Evolutionary conservation across 768 basidiomycete genomes (phyloP).

Genomic region (Amanita molliuscula): DNA sequence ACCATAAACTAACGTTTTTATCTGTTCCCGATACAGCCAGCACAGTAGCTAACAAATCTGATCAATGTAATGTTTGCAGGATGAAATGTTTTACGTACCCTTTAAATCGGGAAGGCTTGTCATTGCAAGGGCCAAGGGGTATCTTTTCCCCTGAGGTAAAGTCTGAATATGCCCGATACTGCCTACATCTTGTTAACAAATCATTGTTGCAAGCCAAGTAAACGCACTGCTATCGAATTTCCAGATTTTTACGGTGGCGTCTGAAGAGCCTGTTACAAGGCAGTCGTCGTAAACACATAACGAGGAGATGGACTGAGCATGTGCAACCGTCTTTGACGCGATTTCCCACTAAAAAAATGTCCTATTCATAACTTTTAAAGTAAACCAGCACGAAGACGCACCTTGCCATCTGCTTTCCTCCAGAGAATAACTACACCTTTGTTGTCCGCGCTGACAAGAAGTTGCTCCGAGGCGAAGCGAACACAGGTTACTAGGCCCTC

Average conservation of each 20-base stretch:
- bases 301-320: constrained; percentile 60
- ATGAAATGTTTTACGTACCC: constrained; percentile 29
- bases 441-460: constrained; percentile 68
- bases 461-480: constrained; percentile 44
- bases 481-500: constrained; percentile 66
- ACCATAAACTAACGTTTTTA: constrained; percentile 67
- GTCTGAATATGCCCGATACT: constrained; percentile 39
- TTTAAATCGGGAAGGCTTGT: constrained; percentile 54
- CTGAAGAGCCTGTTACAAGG: constrained; percentile 76
- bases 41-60: constrained; percentile 34
- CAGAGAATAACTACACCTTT: constrained; percentile 59
- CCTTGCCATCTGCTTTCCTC: constrained; percentile 34
- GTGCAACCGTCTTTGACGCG: constrained; percentile 39
- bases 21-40: constrained; percentile 86
- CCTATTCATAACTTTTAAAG: not conserved
- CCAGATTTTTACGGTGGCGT: constrained; percentile 76
- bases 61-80: constrained; percentile 2
- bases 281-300: constrained; percentile 39
- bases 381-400: constrained; percentile 11
- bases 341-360: constrained; percentile 45
- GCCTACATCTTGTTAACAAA: constrained; percentile 17
- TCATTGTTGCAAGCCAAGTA: not conserved
- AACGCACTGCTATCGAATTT: constrained; percentile 18
- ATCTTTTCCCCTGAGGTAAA: constrained; percentile 55
- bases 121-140: constrained; percentile 64